Base-by-base conservation (phyloP, 176 grass and related monocot species). In the Aegilops sharonensis region DNA sequence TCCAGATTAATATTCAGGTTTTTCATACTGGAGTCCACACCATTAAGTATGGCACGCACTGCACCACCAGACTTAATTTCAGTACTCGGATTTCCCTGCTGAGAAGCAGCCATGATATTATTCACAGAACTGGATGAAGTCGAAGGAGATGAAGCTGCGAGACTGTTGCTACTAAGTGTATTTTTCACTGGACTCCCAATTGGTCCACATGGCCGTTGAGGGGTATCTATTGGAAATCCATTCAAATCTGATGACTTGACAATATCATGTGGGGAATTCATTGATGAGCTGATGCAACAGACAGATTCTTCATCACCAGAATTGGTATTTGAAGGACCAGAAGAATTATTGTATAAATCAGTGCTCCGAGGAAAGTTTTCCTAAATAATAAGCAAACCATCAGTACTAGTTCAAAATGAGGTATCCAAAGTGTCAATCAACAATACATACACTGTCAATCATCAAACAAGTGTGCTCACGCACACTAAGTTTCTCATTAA, bases 341-440 rank as follows among this genome's bases (percentile, higher is more conserved):
- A 93, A 39, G 89, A 87, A 76, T 83, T 83, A 66, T 85, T 78
- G 85, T 90, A 83, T 23, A 83, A 64, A 87, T 86, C 92, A 87
- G 65, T 84, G 85, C 61, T 68, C 21, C 25, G 78, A 45, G 43
- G 81, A 86, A 85, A 85, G n/a, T 90, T 89, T 63, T 82, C 87
- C 96, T 98, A 50, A 83, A 87, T 54, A 68, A 68, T 45, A 60
- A 84, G 82, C 18, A 84, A 72, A 84, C 18, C 25, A 76, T 84
- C 29, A 76, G 39, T 21, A 83, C 11, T 61, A 74, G 34, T 31
- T 42, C 24, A 84, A 76, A 45, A 75, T 48, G 72, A 73, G 70
- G 37, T 64, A 47, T 75, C 18, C 30, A 25, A 59, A 64, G 11
- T 48, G 37, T 47, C 32, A 48, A 67, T 81, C 62, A 81, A 34